Evolutionary conservation across 2,329 filamentous ascomycete genomes (phyloP), one percentile per base, ranked within the genome.

Genomic region (Xylariaceae sp.): DNA sequence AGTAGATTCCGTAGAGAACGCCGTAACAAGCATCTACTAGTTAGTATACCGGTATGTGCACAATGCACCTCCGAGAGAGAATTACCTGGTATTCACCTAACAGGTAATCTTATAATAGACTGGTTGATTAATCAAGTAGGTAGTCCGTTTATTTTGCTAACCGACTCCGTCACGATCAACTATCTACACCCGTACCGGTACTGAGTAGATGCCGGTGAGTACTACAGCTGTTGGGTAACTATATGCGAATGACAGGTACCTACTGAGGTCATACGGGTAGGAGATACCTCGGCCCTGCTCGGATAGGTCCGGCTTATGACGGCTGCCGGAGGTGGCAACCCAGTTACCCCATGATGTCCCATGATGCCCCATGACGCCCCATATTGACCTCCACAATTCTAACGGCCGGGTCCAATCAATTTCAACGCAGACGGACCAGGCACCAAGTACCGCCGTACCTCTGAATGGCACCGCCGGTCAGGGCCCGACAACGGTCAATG

Each of bases 231-330:
- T 53, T 56, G 56, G 51, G 56, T 61, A 63, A 62, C 48, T 30
- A 44, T 57, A 53, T 57, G 45, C 54, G 50, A 47, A 57, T 52
- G 19, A 50, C 43, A 50, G 46, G n/a, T n/a, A n/a, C n/a, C n/a
- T n/a, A n/a, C n/a, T n/a, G n/a, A n/a, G n/a, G n/a, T n/a, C n/a
- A n/a, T n/a, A n/a, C n/a, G 49, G 51, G 53, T 39, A 19, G 45
- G 47, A 37, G 18, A 30, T 8, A 21, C 26, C 12, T 18, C 18
- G 13, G 5, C 4, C 32, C 15, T 10, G 1, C 8, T 37, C 16
- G n/a, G 3, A 6, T 6, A 51, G 49, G 58, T 49, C 64, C 63
- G 63, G 63, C 56, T 64, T 61, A 53, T 44, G 49, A 49, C 63
- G 63, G 63, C 52, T 54, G 51, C n/a, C 44, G 22, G 19, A 4